Conservation (phyloP, 306 rosid genomes). For the Cajanus cajan region DNA sequence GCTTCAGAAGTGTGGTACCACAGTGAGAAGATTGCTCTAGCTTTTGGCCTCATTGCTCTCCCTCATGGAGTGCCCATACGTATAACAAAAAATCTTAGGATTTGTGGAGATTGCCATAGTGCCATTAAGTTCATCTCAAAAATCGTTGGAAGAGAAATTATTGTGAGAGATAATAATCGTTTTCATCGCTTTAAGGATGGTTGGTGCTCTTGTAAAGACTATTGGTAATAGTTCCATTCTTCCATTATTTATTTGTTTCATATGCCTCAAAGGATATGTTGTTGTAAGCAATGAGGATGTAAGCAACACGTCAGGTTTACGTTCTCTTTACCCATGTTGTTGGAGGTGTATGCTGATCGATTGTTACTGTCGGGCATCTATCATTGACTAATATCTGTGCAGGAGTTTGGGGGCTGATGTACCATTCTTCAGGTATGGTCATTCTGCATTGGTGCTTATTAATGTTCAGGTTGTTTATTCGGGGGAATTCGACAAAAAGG, state of each 20-base stretch:
- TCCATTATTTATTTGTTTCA: not conserved
- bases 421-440: not conserved
- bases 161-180: slow-evolving; percentile 71
- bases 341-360: not conserved
- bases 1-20: slow-evolving; percentile 77
- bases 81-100: slow-evolving; percentile 63
- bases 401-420: not conserved
- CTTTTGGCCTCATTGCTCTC: slow-evolving; percentile 73
- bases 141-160: slow-evolving; percentile 64
- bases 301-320: not conserved
- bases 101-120: slow-evolving; percentile 52
- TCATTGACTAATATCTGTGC: not conserved
- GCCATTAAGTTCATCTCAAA: slow-evolving; percentile 59
- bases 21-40: slow-evolving; percentile 82
- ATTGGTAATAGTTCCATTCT: slow-evolving; percentile 47
- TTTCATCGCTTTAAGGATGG: slow-evolving; percentile 66
- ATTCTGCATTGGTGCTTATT: not conserved
- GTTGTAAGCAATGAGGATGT: not conserved
- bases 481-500: not conserved
- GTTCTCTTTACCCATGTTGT: not conserved
- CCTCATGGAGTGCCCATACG: slow-evolving; percentile 65
- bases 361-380: not conserved
- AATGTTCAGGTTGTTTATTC: not conserved
- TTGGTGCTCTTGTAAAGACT: slow-evolving; percentile 63
- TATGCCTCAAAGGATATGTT: not conserved